Evolutionary conservation across 495 filamentous ascomycete genomes (phyloP).

Genomic region (Polyplosphaeria fusca): DNA sequence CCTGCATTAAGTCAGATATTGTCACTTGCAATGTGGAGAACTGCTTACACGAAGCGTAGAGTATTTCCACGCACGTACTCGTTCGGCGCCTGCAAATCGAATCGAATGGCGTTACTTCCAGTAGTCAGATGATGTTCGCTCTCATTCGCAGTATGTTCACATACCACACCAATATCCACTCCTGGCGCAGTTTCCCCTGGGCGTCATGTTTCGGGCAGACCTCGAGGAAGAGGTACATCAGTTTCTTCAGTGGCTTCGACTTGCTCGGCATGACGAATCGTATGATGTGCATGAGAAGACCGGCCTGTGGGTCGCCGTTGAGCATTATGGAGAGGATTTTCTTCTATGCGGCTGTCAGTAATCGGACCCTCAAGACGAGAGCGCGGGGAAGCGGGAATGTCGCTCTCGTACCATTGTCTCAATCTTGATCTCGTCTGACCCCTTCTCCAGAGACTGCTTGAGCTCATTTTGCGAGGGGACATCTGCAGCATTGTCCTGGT

Average conservation of each 20-base stretch:
- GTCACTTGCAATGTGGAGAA: neutral
- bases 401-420: slow-evolving; percentile 70
- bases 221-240: slow-evolving; percentile 99
- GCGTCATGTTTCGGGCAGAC: slow-evolving; percentile 94
- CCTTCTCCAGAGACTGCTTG: slow-evolving; percentile 92
- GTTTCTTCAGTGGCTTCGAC: slow-evolving; percentile 94
- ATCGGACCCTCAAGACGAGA: neutral
- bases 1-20: slow-evolving; percentile 7
- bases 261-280: slow-evolving; percentile 98
- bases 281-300: slow-evolving; percentile 98
- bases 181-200: slow-evolving; percentile 92
- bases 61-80: slow-evolving; percentile 98
- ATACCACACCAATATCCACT: slow-evolving; percentile 99
- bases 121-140: slow-evolving; percentile 1
- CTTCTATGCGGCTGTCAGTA: slow-evolving; percentile 47
- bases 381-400: slow-evolving; percentile 16
- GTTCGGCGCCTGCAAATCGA: slow-evolving; percentile 95
- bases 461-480: slow-evolving; percentile 86
- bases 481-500: slow-evolving; percentile 91
- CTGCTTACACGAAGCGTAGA: slow-evolving; percentile 73
- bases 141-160: slow-evolving; percentile 33
- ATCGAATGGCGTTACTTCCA: slow-evolving; percentile 88
- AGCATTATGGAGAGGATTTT: slow-evolving; percentile 68
- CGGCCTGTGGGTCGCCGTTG: slow-evolving; percentile 93
- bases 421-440: slow-evolving; percentile 91